Evolutionary conservation across 1,139 yeast species (phyloP).

Genomic region (Arxiozyma slooffiae): DNA sequence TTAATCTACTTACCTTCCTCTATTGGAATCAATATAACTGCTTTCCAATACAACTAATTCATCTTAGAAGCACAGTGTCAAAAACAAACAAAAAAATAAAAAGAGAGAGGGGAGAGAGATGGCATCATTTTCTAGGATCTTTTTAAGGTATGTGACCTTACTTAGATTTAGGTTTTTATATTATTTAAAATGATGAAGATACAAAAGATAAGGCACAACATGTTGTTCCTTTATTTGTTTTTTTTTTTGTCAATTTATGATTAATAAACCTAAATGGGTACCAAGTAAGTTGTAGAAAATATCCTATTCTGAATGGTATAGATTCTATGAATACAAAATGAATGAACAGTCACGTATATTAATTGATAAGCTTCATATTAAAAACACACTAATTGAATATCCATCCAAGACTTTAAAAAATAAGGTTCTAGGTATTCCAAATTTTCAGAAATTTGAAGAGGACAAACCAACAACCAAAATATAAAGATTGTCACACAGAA

Average conservation of each 20-base stretch:
- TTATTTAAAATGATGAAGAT: slow-evolving; percentile 12
- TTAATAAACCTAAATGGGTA: slow-evolving; percentile 24
- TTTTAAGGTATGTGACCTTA: slow-evolving; percentile 12
- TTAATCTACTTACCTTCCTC: not conserved
- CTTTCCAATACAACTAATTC: not conserved
- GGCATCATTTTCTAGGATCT: not conserved
- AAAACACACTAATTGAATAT: slow-evolving; percentile 36
- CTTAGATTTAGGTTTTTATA: slow-evolving; percentile 15
- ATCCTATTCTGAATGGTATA: slow-evolving; percentile 25
- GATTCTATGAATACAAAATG: slow-evolving; percentile 34
- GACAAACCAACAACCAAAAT: slow-evolving; percentile 34
- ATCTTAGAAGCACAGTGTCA: not conserved
- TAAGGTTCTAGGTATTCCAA: slow-evolving; percentile 40
- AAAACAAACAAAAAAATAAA: not conserved
- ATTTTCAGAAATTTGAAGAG: slow-evolving; percentile 55
- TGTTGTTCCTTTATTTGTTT: slow-evolving; percentile 24
- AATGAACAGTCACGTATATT: slow-evolving; percentile 54
- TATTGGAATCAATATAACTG: not conserved
- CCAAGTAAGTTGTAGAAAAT: slow-evolving; percentile 12
- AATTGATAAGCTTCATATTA: slow-evolving; percentile 47
- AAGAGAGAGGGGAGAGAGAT: not conserved
- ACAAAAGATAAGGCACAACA: not conserved
- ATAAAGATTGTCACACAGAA: slow-evolving; percentile 8
- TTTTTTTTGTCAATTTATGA: slow-evolving; percentile 21
- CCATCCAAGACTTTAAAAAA: slow-evolving; percentile 20